Evolutionary conservation across 2,329 filamentous ascomycete species (phyloP), one percentile per base, ranked within the genome.

Genomic region (Mollisiaceae sp.): DNA sequence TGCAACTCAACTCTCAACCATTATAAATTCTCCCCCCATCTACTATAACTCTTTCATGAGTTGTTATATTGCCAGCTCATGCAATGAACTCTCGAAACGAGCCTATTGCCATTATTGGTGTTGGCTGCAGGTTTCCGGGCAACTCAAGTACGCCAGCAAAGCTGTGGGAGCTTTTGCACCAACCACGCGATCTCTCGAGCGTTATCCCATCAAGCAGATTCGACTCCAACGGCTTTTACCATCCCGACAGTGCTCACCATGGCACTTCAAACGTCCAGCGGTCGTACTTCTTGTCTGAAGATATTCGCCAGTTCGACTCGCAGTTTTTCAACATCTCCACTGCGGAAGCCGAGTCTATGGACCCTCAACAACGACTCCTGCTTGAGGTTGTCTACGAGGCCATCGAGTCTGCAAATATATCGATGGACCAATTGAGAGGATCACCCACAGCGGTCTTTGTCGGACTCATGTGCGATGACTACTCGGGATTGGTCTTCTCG

Each of bases 171-270:
- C 67, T 78, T 4, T 73, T 73, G 9, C 65, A 64, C 18, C 61
- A 71, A 20, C 71, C 71, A 0, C 20, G 65, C 27, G 69, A 62
- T 62, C 71, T 63, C 15, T 74, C 72, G 66, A 56, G 52, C 8
- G 79, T 63, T 4, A 65, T 65, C 35, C 70, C 73, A 36, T 71
- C 59, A 41, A 47, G 35, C 55, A 52, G 84, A 9, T 79, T 86
- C 66, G 84, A 85, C 47, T 78, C 82, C 27, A 76, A 81, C 15
- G 82, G 82, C 11, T 85, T 83, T 71, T 85, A 82, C 67, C 84
- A 86, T 68, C 83, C 83, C 0, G 79, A 82, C 18, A 62, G 54
- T 38, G 60, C 50, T 24, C 59, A 68, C 60, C 66, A 66, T 60
- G 64, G 64, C 9, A 64, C 61, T 11, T 61, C 61, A 2, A 68